These are phyloP conservation scores for Acephala macrosclerotiorum DNA, from an alignment of 2,329 filamentous ascomycete species.

Conservation along the genomic window DNA sequence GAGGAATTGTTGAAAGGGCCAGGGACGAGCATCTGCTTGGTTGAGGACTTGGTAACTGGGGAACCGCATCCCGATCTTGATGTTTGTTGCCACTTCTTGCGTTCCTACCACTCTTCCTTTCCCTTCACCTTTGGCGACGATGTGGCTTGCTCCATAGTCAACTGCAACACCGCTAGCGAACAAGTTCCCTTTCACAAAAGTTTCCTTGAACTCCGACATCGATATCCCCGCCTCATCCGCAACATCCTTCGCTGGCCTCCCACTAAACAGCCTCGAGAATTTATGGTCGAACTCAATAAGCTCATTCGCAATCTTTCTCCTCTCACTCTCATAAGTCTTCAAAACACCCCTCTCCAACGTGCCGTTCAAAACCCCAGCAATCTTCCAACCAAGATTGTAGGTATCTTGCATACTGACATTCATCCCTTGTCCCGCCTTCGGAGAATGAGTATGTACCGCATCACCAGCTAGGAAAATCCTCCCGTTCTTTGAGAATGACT, in stretches of 20 bases:
- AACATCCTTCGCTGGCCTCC: constrained; percentile 57
- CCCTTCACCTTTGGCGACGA: constrained; percentile 60
- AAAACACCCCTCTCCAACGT: constrained; percentile 58
- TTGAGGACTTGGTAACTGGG: constrained; percentile 65
- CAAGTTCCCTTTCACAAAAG: constrained; percentile 64
- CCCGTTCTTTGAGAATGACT: constrained; percentile 49
- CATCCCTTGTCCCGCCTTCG: constrained; percentile 69
- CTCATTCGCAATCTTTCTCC: constrained; percentile 66
- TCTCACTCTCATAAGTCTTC: constrained; percentile 68
- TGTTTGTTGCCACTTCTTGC: constrained; percentile 33
- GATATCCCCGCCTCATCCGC: constrained; percentile 58
- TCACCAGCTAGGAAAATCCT: constrained; percentile 61
- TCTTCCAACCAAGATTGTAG: constrained; percentile 69
- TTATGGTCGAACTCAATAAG: constrained; percentile 70
- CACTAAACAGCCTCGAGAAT: constrained; percentile 62
- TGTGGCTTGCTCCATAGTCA: constrained; percentile 62
- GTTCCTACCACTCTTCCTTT: constrained; percentile 60
- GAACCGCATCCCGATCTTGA: constrained; percentile 62
- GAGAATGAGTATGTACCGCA: constrained; percentile 62
- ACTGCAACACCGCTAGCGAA: constrained; percentile 66
- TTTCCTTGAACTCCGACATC: constrained; percentile 68
- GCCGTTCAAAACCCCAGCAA: constrained; percentile 44
- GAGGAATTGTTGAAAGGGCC: constrained; percentile 64
- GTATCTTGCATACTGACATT: constrained; percentile 68
- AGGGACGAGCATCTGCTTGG: constrained; percentile 60